phyloP scores from a whole-genome alignment of 1,139 yeast species.

The Lipomyces yarrowii region DNA sequence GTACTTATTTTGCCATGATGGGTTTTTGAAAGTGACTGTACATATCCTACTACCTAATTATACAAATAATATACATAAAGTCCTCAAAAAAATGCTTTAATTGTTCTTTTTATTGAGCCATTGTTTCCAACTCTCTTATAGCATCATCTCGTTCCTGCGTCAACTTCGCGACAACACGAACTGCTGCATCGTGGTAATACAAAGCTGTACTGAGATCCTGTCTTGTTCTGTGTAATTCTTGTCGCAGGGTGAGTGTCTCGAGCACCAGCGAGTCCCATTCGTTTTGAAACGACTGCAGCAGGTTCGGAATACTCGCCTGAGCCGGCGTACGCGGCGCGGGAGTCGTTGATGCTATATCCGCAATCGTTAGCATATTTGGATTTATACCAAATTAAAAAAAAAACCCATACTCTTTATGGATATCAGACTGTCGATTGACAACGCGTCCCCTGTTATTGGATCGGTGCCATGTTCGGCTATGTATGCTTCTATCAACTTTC shows the following conservation, averaged over 20 bases:
- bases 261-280: conserved; percentile 91
- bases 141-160: conserved; percentile 77
- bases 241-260: conserved; percentile 75
- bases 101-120: conserved; percentile 35
- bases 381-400: background rate
- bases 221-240: conserved; percentile 66
- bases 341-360: conserved; percentile 37
- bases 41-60: background rate
- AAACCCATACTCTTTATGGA: conserved; percentile 43
- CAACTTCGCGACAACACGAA: conserved; percentile 77
- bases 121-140: conserved; percentile 56
- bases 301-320: conserved; percentile 72
- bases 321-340: conserved; percentile 55
- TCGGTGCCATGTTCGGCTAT: conserved; percentile 68
- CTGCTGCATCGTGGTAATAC: conserved; percentile 89
- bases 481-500: conserved; percentile 60
- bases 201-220: conserved; percentile 69
- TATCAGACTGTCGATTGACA: conserved; percentile 62
- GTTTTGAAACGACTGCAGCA: conserved; percentile 73
- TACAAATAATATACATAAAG: background rate
- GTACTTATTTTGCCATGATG: background rate
- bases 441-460: conserved; percentile 69
- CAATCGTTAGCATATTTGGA: background rate
- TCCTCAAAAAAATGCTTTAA: background rate
- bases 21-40: background rate